A percentile compares a stretch with the other conserved stretches of the same genome.
These are phyloP conservation scores for Ilex asprella DNA, from an alignment of 257 asterid genomes.

Conservation along the genomic window DNA sequence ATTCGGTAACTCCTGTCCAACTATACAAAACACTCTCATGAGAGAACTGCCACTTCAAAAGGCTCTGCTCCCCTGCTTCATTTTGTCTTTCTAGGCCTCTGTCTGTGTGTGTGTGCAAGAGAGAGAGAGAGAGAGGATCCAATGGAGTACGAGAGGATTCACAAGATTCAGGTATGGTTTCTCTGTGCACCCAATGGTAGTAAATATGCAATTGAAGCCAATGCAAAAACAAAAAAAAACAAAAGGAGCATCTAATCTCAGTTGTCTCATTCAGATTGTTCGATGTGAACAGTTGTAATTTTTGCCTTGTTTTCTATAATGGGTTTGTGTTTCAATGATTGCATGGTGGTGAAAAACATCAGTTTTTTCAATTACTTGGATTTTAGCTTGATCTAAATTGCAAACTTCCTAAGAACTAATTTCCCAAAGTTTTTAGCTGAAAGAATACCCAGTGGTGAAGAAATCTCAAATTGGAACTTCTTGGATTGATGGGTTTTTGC, in stretches of 20 bases:
- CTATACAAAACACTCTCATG: neutral
- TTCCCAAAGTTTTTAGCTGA: too few relatives aligned
- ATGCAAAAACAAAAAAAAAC: neutral
- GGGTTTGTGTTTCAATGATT: neutral
- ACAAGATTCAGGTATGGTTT: slow-evolving; percentile 70
- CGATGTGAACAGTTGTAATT: too few relatives aligned
- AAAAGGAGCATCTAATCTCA: too few relatives aligned
- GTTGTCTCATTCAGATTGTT: too few relatives aligned
- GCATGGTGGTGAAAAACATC: neutral
- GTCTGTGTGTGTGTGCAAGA: slow-evolving; percentile 16
- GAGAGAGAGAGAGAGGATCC: slow-evolving; percentile 27
- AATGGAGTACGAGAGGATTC: slow-evolving; percentile 98
- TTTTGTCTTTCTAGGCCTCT: slow-evolving; percentile 21
- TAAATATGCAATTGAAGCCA: neutral
- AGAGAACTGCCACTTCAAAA: neutral
- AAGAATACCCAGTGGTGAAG: too few relatives aligned
- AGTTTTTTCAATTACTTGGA: neutral
- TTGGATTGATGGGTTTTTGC: too few relatives aligned
- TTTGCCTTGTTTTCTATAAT: neutral
- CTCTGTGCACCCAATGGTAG: neutral
- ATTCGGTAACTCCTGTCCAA: slow-evolving; percentile 1
- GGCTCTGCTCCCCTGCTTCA: slow-evolving; percentile 1
- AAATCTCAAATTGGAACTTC: too few relatives aligned
- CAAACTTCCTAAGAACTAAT: too few relatives aligned
- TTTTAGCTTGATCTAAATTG: neutral